Evolutionary conservation across 768 basidiomycete genomes (phyloP).

Genomic region (Collybia mongolica): DNA sequence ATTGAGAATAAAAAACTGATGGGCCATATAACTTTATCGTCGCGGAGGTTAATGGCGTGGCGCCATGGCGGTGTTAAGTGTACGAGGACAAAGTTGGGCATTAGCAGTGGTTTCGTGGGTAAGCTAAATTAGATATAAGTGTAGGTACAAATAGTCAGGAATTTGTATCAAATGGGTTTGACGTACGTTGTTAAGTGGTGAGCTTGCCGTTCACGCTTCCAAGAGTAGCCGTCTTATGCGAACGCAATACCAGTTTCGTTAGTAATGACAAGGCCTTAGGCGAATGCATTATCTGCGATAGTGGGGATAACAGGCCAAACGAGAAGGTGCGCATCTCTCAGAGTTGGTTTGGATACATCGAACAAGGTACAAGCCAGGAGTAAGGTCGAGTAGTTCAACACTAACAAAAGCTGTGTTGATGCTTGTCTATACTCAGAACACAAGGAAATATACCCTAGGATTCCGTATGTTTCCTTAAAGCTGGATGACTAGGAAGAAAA

Average conservation of each 20-base stretch:
- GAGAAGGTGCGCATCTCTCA: constrained; percentile 24
- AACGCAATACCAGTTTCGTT: constrained; percentile 51
- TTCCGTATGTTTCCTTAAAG: too few species aligned
- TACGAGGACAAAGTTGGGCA: constrained; percentile 36
- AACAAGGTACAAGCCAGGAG: too few species aligned
- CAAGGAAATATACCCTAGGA: too few species aligned
- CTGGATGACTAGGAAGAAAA: too few species aligned
- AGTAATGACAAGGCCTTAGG: constrained; percentile 33
- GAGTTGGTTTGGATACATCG: neutral
- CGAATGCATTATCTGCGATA: constrained; percentile 54
- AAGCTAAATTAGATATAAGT: constrained; percentile 18
- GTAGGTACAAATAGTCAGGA: too few species aligned
- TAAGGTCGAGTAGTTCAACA: too few species aligned
- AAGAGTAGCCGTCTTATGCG: constrained; percentile 39
- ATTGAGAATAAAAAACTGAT: too few species aligned
- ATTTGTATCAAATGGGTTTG: too few species aligned
- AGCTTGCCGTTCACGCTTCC: constrained; percentile 46
- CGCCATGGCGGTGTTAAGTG: constrained; percentile 31
- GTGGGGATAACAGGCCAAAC: constrained; percentile 43
- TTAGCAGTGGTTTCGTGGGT: constrained; percentile 37
- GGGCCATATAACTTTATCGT: too few species aligned
- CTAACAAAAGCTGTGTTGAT: too few species aligned
- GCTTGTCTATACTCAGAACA: too few species aligned
- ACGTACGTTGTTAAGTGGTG: constrained; percentile 22
- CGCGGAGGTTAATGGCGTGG: too few species aligned